Base-by-base conservation (phyloP, 2,329 filamentous ascomycete species). In the Phoma herbarum region DNA sequence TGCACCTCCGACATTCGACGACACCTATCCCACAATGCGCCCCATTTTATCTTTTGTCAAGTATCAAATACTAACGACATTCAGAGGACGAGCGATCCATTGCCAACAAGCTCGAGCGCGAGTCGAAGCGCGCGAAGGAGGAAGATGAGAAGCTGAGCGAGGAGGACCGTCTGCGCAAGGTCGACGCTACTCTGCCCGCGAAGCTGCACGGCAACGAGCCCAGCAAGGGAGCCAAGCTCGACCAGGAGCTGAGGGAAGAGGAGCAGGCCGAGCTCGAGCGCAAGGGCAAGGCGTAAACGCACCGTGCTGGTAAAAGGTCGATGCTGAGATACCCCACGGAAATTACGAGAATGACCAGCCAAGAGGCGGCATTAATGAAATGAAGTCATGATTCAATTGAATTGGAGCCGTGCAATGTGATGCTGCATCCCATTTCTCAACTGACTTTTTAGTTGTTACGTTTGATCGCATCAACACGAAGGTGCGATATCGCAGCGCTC, bases 151-250 rank as follows among this genome's bases (percentile, higher is more conserved):
- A 59, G 39, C 62, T 75, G 53, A 65, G 72, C 57, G 64, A 67
- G 44, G 62, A 77, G 43, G 79, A 82, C 67, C 65, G 45, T 37
- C 69, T 61, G 68, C 73, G 68, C 67, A 84, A 90, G 79, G 77
- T 85, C 68, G 88, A 92, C 66, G 83, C 89, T 3, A 91, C 76
- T 3, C 65, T 79, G 42, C 78, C 79, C 14, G 90, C 89, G 54
- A 84, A 79, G 66, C 72, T 82, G 63, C 89, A 93, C 72, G 89
- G 89, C 60, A 92, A 92, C 73, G 83, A 92, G 78, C 90, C 90
- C 2, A 90, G 86, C 20, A 86, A 82, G 70, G 90, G 90, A 18
- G 90, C 90, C 23, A 85, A 90, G 82, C 83, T 92, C 57, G 90
- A 93, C 75, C 85, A 90, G 57, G 74, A 90, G 77, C 66, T 93